A percentile compares a stretch with the other conserved stretches of the same genome.
Conservation (phyloP, 1,139 yeast species). For the Nakaseomyces kungkrabaensis region DNA sequence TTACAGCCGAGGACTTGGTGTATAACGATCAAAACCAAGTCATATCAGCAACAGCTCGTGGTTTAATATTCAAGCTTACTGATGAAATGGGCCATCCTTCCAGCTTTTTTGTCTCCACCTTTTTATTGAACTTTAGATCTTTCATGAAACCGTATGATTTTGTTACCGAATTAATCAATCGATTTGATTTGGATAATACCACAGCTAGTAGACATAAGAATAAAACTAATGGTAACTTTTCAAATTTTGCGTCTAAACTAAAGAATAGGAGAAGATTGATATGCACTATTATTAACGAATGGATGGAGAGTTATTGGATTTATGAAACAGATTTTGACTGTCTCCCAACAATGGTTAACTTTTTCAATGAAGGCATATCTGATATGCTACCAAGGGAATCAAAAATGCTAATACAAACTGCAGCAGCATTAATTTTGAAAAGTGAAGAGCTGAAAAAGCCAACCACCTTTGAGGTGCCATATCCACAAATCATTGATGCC, state of each 20-base stretch:
- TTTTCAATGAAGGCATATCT: conserved; percentile 64
- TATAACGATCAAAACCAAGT: conserved; percentile 44
- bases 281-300: conserved; percentile 57
- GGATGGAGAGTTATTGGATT: conserved; percentile 89
- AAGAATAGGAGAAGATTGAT: conserved; percentile 60
- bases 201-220: conserved; percentile 26
- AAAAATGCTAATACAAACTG: conserved; percentile 48
- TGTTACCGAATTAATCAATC: conserved; percentile 53
- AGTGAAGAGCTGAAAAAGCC: conserved; percentile 10
- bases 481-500: conserved; percentile 37
- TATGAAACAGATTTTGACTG: conserved; percentile 48
- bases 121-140: conserved; percentile 69
- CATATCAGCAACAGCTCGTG: conserved; percentile 72
- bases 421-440: conserved; percentile 41
- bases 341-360: conserved; percentile 60
- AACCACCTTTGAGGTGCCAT: conserved; percentile 21
- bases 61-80: conserved; percentile 60
- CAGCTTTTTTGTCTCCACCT: conserved; percentile 61
- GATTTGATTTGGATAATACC: conserved; percentile 49
- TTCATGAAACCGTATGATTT: conserved; percentile 65
- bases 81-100: conserved; percentile 58
- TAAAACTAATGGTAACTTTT: conserved; percentile 34
- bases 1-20: conserved; percentile 36
- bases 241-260: conserved; percentile 40
- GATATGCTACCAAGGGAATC: conserved; percentile 52